Base-by-base conservation (phyloP, 2,329 filamentous ascomycete species). In the Leptodontidium sp. region DNA sequence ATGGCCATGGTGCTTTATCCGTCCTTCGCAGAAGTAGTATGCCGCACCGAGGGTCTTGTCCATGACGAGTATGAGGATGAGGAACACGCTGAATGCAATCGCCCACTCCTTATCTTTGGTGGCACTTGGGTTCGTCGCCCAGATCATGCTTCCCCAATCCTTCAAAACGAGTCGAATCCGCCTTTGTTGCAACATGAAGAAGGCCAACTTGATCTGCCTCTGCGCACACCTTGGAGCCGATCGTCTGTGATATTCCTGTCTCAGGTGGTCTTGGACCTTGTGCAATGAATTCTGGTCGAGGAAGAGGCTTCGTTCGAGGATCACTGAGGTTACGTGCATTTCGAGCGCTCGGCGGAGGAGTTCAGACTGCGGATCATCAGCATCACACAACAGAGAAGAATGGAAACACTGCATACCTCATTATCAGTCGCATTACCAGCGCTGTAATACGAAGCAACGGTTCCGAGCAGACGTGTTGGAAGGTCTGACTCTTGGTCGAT, bases 91-190 rank as follows among this genome's bases (percentile, higher is more conserved):
- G 61, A 78, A 78, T 24, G 72, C 74, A 47, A 72, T 71, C n/a
- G 75, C 75, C 76, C 76, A 78, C 68, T 76, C 75, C 55, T 73
- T 68, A 35, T 77, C 76, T 50, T 73, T 75, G n/a, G 67, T 70
- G 15, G 70, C 68, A 17, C 70, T 65, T 29, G 73, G 69, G 40
- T 72, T 75, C 24, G 74, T 77, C 1, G 72, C 72, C 76, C 77
- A 77, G 76, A 77, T 77, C 72, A 77, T 71, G 57, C 58, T 71
- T 17, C 75, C 76, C 76, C 76, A 78, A 26, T 75, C 71, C 49
- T 75, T 74, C 5, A 78, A 72, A 8, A 77, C 73, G 17, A 68
- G 64, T 52, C 71, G 64, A 61, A 77, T 77, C 5, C 75, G 75
- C 26, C 71, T 69, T 61, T 73, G 71, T 67, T 78, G 77, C 4